These are phyloP conservation scores for Aspergillus fumigatiaffinis DNA, from an alignment of 2,329 filamentous ascomycete species.

Conservation along the genomic window DNA sequence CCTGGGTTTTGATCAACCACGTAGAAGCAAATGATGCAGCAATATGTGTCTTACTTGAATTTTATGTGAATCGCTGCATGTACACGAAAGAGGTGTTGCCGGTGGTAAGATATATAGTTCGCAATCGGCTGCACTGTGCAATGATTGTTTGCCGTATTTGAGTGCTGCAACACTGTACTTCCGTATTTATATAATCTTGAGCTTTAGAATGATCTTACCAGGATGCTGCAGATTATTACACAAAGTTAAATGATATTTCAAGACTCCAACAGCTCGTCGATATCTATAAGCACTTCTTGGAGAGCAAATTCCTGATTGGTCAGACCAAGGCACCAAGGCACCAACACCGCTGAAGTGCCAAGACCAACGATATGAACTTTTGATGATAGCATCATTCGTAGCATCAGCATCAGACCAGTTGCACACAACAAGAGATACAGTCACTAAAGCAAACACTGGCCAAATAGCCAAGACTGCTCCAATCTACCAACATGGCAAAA, in stretches of 20 bases:
- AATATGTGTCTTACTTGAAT: background rate
- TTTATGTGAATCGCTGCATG: background rate
- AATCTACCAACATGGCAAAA: conserved; percentile 18
- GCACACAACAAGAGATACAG: background rate
- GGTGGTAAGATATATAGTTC: background rate
- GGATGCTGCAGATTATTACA: background rate
- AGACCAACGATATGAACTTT: background rate
- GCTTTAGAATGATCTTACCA: background rate
- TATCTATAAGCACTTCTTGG: background rate
- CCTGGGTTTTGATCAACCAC: no score
- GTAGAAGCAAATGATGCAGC: no score
- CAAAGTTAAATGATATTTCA: background rate
- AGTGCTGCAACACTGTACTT: background rate
- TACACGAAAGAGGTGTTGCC: no score
- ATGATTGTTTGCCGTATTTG: no score
- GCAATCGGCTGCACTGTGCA: no score
- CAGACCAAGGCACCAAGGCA: background rate
- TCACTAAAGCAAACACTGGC: background rate
- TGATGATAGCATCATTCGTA: background rate
- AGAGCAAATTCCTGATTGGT: background rate
- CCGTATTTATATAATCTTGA: no score
- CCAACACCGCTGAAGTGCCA: background rate
- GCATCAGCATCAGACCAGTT: background rate
- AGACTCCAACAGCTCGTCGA: background rate
- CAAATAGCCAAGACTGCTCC: no score